These are phyloP conservation scores for Lippia alba DNA, from an alignment of 305 asterid species.

Conservation along the genomic window DNA sequence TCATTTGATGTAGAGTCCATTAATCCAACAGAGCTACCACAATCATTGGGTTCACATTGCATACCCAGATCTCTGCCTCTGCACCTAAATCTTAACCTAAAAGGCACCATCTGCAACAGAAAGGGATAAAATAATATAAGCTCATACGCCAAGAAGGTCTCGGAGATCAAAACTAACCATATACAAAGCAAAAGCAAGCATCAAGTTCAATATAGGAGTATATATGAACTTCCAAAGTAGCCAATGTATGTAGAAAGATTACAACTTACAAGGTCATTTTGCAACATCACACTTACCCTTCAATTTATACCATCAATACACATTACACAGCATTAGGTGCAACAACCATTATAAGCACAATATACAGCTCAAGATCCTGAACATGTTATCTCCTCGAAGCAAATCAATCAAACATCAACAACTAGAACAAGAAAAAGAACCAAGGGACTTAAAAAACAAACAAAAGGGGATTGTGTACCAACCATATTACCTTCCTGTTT, in stretches of 20 bases:
- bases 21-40: slow-evolving; percentile 41
- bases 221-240: not conserved
- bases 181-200: too few relatives aligned
- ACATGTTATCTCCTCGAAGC: slow-evolving; percentile 5
- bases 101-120: slow-evolving; percentile 63
- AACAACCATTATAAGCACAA: not conserved
- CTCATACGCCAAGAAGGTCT: slow-evolving; percentile 13
- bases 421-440: not conserved
- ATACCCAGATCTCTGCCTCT: slow-evolving; percentile 44
- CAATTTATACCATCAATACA: slow-evolving; percentile 11
- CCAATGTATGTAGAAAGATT: not conserved
- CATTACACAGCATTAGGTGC: not conserved
- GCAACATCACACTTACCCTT: slow-evolving; percentile 15
- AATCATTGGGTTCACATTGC: slow-evolving; percentile 42
- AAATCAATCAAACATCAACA: slow-evolving; percentile 21
- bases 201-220: not conserved
- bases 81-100: slow-evolving; percentile 71
- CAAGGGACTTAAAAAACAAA: too few relatives aligned
- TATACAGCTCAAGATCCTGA: not conserved
- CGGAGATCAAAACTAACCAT: not conserved
- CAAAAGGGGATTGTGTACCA: not conserved
- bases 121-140: slow-evolving; percentile 20
- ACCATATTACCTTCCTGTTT: slow-evolving; percentile 63
- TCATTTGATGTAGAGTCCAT: slow-evolving; percentile 51
- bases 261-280: not conserved